phyloP scores from a whole-genome alignment of 108 stramenopile species.

The Asterionellopsis glacialis region DNA sequence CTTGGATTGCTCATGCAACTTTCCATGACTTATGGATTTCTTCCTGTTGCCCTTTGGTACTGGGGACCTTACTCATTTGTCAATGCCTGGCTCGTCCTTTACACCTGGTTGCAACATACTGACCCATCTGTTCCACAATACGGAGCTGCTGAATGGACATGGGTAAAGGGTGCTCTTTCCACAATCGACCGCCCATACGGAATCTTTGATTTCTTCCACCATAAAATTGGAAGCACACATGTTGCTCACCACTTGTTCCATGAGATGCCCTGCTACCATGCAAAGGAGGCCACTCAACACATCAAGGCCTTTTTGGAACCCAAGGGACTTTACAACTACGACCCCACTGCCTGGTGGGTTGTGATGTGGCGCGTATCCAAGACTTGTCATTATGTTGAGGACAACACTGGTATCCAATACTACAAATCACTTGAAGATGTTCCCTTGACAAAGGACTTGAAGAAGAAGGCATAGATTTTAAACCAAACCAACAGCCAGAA shows the following conservation, averaged over 20 bases:
- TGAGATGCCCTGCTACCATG: conserved; percentile 99
- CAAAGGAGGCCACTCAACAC: conserved; percentile 87
- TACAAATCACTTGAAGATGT: conserved; percentile 82
- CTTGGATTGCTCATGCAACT: conserved; percentile 37
- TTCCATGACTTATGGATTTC: conserved; percentile 38
- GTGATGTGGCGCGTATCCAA: conserved; percentile 87
- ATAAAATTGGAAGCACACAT: conserved; percentile 95
- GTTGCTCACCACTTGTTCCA: conserved; percentile 98
- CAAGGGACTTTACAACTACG: conserved; percentile 91
- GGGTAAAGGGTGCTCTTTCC: conserved; percentile 94
- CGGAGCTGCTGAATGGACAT: conserved; percentile 94
- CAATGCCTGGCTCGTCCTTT: conserved; percentile 96
- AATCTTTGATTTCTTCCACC: conserved; percentile 97
- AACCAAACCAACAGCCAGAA: too few relatives aligned
- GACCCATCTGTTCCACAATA: conserved; percentile 98
- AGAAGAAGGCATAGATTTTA: conserved; percentile 20
- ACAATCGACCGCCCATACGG: conserved; percentile 97
- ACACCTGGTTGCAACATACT: conserved; percentile 99
- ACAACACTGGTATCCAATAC: conserved; percentile 78
- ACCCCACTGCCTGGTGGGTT: conserved; percentile 80
- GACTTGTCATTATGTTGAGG: conserved; percentile 90
- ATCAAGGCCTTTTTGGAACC: conserved; percentile 85
- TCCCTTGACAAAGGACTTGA: conserved; percentile 56
- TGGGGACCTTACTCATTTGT: conserved; percentile 89
- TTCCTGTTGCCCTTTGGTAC: conserved; percentile 91